A percentile compares a stretch with the other conserved stretches of the same genome.
Evolutionary conservation across 164 flowering plant species (phyloP).

Genomic region (Santalum album): DNA sequence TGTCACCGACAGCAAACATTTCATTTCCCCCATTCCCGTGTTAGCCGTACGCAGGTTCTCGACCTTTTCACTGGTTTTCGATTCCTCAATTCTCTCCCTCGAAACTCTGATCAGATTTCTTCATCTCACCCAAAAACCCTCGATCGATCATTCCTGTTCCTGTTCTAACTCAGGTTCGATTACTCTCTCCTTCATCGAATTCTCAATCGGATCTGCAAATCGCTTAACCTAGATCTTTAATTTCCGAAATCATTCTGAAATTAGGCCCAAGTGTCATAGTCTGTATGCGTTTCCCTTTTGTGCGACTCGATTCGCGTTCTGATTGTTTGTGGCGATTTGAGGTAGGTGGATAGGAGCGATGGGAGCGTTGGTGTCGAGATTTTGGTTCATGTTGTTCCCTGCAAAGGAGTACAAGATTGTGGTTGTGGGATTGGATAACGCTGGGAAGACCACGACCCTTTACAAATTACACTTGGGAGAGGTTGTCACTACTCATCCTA

Average conservation of each 20-base stretch:
- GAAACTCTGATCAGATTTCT: too few relatives aligned
- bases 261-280: too few relatives aligned
- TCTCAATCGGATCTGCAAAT: too few relatives aligned
- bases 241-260: too few relatives aligned
- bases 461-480: conserved; percentile 96
- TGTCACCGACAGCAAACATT: background rate
- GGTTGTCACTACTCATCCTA: conserved; percentile 92
- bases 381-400: conserved; percentile 96
- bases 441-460: conserved; percentile 96
- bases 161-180: background rate
- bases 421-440: conserved; percentile 95
- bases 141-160: background rate
- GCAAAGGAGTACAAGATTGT: conserved; percentile 96
- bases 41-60: background rate
- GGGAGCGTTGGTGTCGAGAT: conserved; percentile 74
- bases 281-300: background rate
- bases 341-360: conserved; percentile 15
- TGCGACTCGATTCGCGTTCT: background rate
- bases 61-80: conserved; percentile 4
- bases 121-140: too few relatives aligned
- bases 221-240: too few relatives aligned
- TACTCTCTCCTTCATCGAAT: too few relatives aligned
- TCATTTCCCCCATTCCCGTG: background rate
- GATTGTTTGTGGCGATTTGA: background rate
- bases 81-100: too few relatives aligned